Evolutionary conservation across 371 early-diverging fungal genomes (phyloP).

Genomic region (Mortierella sp.): DNA sequence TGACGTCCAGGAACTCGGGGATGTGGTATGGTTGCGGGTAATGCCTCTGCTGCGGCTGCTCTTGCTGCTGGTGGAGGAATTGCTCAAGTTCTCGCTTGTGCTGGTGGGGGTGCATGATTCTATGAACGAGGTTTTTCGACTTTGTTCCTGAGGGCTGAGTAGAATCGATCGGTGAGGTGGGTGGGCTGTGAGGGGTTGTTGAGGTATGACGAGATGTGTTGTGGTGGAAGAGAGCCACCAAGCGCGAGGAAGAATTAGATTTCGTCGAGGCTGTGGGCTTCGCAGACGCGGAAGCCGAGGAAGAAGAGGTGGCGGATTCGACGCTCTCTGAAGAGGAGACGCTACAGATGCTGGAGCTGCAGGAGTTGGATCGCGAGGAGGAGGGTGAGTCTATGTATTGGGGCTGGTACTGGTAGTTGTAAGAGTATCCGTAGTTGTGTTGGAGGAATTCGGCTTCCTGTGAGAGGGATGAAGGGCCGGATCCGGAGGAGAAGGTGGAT

Average conservation of each 20-base stretch:
- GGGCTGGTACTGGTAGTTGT: not conserved
- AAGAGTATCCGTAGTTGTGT: not conserved
- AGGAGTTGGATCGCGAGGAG: constrained; percentile 33
- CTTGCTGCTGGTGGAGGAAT: not conserved
- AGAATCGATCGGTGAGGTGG: not conserved
- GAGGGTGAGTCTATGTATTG: constrained; percentile 21
- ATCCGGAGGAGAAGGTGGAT: not conserved
- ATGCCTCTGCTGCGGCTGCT: not conserved
- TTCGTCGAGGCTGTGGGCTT: constrained; percentile 10
- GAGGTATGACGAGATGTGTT: not conserved
- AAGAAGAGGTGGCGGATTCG: not conserved
- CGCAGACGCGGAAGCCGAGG: not conserved
- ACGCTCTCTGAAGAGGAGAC: constrained; percentile 13
- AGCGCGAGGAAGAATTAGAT: constrained; percentile 14
- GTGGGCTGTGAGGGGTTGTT: not conserved
- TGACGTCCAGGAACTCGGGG: not conserved
- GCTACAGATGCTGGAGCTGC: constrained; percentile 40
- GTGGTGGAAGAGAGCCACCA: constrained; percentile 26
- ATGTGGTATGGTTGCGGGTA: constrained; percentile 5
- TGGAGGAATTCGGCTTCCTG: constrained; percentile 16
- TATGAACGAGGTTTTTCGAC: constrained; percentile 20
- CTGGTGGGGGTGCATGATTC: constrained; percentile 35
- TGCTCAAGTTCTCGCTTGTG: constrained; percentile 29
- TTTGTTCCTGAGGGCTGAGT: constrained; percentile 11
- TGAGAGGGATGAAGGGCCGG: not conserved